Evolutionary conservation across 768 basidiomycete species (phyloP).

Genomic region (Podaxis pistillaris): DNA sequence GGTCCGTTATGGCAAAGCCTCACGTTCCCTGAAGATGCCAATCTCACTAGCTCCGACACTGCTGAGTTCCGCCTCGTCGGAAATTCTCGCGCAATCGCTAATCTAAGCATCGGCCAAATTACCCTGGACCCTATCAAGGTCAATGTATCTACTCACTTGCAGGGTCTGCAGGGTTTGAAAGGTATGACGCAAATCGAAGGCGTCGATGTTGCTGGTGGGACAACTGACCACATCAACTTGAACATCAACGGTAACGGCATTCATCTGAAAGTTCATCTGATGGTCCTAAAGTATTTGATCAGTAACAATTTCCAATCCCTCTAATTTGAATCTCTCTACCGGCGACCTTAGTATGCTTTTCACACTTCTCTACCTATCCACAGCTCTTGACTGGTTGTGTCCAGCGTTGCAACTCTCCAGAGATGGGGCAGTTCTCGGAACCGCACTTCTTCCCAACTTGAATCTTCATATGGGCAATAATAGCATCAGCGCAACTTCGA

Average conservation of each 20-base stretch:
- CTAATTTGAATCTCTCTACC: conserved; percentile 56
- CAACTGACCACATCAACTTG: conserved; percentile 54
- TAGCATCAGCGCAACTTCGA: conserved; percentile 44
- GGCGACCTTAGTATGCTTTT: conserved; percentile 61
- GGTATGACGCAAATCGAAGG: conserved; percentile 50
- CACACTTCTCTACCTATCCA: neutral
- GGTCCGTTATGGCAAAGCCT: conserved; percentile 2
- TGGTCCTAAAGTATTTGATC: conserved; percentile 3
- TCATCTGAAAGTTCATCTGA: neutral
- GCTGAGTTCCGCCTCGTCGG: conserved; percentile 59
- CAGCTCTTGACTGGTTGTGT: neutral
- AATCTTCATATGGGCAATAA: conserved; percentile 62
- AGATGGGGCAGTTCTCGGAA: conserved; percentile 54
- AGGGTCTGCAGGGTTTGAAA: conserved; percentile 61
- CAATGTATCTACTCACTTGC: conserved; percentile 60
- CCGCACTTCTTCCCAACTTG: conserved; percentile 58
- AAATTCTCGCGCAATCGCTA: conserved; percentile 57
- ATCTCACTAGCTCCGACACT: conserved; percentile 49
- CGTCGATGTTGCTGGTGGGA: conserved; percentile 70
- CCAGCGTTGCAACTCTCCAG: conserved; percentile 57
- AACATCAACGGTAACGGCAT: conserved; percentile 49
- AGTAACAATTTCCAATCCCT: conserved; percentile 70
- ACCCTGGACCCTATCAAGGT: conserved; percentile 72
- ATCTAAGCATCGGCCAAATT: conserved; percentile 60
- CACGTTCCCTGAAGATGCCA: conserved; percentile 38